These are phyloP conservation scores for Leccinum pachyderme DNA, from an alignment of 1,284 basidiomycete species.

Conservation along the genomic window DNA sequence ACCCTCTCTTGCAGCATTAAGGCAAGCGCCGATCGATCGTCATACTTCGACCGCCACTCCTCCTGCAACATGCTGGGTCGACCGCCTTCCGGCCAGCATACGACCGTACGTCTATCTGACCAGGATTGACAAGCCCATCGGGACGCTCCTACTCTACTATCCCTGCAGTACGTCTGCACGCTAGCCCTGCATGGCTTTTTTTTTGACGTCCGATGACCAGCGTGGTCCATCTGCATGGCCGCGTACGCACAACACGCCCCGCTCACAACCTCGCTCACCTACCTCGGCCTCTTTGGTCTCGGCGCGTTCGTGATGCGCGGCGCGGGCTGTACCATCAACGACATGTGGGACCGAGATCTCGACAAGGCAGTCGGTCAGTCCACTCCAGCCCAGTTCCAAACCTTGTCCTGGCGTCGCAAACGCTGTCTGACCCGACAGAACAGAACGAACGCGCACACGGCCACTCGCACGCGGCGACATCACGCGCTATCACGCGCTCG, in stretches of 20 bases:
- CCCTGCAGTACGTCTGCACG: slow-evolving; percentile 73
- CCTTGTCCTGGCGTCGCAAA: not conserved
- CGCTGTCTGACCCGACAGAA: slow-evolving; percentile 25
- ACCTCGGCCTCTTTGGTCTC: slow-evolving; percentile 81
- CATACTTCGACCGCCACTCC: slow-evolving; percentile 20
- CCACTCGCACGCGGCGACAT: slow-evolving; percentile 84
- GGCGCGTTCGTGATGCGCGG: slow-evolving; percentile 97
- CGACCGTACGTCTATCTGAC: slow-evolving; percentile 85
- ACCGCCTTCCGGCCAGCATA: slow-evolving; percentile 55
- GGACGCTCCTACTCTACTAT: slow-evolving; percentile 87
- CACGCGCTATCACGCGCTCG: slow-evolving; percentile 72
- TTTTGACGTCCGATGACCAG: slow-evolving; percentile 40
- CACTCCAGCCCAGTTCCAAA: slow-evolving; percentile 9
- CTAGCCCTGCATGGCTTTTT: not conserved
- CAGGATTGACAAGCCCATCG: slow-evolving; percentile 94
- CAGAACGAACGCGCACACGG: slow-evolving; percentile 46
- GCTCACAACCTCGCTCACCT: slow-evolving; percentile 66
- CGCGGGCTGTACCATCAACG: slow-evolving; percentile 98
- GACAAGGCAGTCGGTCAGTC: slow-evolving; percentile 85
- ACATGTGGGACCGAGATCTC: slow-evolving; percentile 95
- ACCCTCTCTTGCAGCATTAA: not conserved
- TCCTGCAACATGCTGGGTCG: slow-evolving; percentile 56
- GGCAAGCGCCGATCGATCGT: slow-evolving; percentile 13
- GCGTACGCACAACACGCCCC: slow-evolving; percentile 73
- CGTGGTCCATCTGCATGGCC: slow-evolving; percentile 96